Evolutionary conservation across 331 rosid genomes (phyloP).

Genomic region (Erythrophleum ivorense): DNA sequence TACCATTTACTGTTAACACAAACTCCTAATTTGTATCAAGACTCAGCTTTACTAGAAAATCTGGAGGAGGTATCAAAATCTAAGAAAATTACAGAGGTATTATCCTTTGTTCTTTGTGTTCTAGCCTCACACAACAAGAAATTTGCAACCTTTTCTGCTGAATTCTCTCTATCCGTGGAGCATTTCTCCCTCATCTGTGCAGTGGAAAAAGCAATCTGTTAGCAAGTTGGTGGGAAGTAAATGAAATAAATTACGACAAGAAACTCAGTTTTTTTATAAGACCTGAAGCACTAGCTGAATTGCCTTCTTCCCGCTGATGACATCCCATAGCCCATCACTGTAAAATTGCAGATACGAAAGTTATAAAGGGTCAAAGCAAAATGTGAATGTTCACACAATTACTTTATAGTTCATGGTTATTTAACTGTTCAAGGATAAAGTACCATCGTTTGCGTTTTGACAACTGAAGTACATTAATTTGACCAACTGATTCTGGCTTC

Average conservation of each 20-base stretch:
- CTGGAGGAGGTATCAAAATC: conserved; percentile 73
- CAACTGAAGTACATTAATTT: conserved; percentile 14
- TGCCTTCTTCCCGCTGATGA: conserved; percentile 72
- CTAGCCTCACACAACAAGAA: conserved; percentile 88
- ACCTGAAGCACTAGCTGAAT: conserved; percentile 86
- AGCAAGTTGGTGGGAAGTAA: conserved; percentile 10
- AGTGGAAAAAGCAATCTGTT: conserved; percentile 37
- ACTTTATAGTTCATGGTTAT: neutral
- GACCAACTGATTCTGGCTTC: conserved; percentile 33
- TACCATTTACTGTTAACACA: conserved; percentile 49
- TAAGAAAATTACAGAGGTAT: conserved; percentile 87
- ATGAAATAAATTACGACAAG: neutral
- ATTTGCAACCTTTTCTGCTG: conserved; percentile 84
- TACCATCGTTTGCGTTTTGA: conserved; percentile 10
- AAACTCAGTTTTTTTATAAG: conserved; percentile 15
- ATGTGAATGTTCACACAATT: conserved; percentile 21
- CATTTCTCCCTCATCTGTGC: conserved; percentile 69
- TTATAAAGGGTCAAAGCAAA: conserved; percentile 10
- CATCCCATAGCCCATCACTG: conserved; percentile 99
- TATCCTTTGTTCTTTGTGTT: conserved; percentile 92
- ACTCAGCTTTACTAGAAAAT: conserved; percentile 77
- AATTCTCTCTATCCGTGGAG: conserved; percentile 52
- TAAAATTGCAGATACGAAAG: conserved; percentile 34
- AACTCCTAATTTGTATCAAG: conserved; percentile 54
- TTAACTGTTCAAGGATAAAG: neutral